Percentiles rank a stretch among this genome's conserved stretches.
These are phyloP conservation scores for Lagerstroemia speciosa DNA, from an alignment of 345 rosid species.

Conservation along the genomic window DNA sequence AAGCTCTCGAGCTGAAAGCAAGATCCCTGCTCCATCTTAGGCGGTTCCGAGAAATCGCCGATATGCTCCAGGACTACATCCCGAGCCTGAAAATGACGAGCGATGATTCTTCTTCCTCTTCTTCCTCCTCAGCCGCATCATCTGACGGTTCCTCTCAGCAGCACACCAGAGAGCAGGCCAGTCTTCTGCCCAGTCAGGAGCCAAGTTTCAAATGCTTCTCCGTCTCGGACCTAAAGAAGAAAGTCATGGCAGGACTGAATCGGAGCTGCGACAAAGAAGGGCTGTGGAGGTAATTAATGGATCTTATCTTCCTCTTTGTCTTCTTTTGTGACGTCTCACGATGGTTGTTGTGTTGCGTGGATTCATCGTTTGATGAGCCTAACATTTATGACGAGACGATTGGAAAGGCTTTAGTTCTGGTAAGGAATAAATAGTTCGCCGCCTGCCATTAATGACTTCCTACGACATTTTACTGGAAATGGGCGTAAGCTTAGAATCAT, in stretches of 20 bases:
- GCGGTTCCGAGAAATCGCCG: constrained; percentile 63
- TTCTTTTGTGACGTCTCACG: neutral
- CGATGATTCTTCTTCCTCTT: constrained; percentile 41
- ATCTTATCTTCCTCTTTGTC: neutral
- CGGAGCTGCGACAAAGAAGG: constrained; percentile 71
- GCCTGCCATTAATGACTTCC: neutral
- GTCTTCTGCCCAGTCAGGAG: constrained; percentile 41
- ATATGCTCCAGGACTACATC: constrained; percentile 82
- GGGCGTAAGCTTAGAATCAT: neutral
- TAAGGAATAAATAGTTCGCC: neutral
- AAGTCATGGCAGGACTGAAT: constrained; percentile 73
- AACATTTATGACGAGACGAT: neutral
- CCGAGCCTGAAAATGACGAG: constrained; percentile 55
- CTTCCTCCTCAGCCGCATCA: constrained; percentile 7
- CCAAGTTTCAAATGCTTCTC: constrained; percentile 78
- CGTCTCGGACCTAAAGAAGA: constrained; percentile 80
- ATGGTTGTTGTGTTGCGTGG: neutral
- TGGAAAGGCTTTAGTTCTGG: neutral
- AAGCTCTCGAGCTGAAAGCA: constrained; percentile 73
- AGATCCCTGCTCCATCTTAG: constrained; percentile 56
- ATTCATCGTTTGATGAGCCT: neutral
- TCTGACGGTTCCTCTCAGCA: constrained; percentile 46
- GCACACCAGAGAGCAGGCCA: constrained; percentile 41
- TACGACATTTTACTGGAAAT: neutral
- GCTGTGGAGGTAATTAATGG: constrained; percentile 65